Conservation (phyloP, 2,329 filamentous ascomycete genomes). For the Pestalotiopsis sp. region DNA sequence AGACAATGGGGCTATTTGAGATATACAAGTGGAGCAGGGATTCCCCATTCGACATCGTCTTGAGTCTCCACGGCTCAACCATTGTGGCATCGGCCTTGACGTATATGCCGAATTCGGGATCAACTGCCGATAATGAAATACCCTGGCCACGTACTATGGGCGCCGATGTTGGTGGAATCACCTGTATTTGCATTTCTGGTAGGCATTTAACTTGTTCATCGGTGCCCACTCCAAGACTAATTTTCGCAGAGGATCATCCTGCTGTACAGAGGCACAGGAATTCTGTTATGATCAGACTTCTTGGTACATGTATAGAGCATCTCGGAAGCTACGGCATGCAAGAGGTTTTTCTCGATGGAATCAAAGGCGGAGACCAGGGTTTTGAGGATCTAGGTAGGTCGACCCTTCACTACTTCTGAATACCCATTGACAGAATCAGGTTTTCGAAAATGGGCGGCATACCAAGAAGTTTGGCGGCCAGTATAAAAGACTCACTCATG, state of each 20-base stretch:
- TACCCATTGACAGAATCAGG: slow-evolving; percentile 38
- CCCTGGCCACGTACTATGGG: slow-evolving; percentile 58
- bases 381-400: slow-evolving; percentile 54
- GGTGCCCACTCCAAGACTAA: neutral
- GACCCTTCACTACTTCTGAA: neutral
- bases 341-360: slow-evolving; percentile 57
- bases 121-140: slow-evolving; percentile 50
- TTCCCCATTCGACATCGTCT: slow-evolving; percentile 54
- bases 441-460: slow-evolving; percentile 61
- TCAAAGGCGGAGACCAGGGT: slow-evolving; percentile 52
- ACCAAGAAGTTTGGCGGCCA: slow-evolving; percentile 56
- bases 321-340: slow-evolving; percentile 53
- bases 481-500: slow-evolving; percentile 25
- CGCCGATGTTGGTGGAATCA: slow-evolving; percentile 56
- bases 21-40: slow-evolving; percentile 57
- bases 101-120: slow-evolving; percentile 51
- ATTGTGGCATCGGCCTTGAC: slow-evolving; percentile 58
- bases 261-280: slow-evolving; percentile 47
- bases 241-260: slow-evolving; percentile 42
- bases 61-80: slow-evolving; percentile 50
- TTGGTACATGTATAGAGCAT: slow-evolving; percentile 53
- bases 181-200: slow-evolving; percentile 64
- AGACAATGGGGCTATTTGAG: slow-evolving; percentile 60
- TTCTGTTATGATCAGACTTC: slow-evolving; percentile 53
- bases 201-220: slow-evolving; percentile 26